phyloP scores from a whole-genome alignment of 257 asterid genomes.

The Primulina huaijiensis region DNA sequence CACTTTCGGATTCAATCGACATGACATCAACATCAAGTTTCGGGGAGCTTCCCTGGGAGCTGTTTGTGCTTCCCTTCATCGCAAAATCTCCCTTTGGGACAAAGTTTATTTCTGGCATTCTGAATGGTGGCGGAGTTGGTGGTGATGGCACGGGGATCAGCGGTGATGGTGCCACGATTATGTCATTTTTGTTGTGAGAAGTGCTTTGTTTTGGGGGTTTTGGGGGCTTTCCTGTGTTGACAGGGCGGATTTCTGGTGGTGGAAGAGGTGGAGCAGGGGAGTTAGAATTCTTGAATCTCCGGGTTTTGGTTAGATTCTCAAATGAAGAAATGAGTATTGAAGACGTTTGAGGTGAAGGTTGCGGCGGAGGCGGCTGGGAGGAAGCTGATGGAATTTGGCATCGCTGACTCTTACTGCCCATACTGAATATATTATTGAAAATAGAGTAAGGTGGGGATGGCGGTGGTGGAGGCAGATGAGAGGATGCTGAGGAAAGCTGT shows the following conservation, averaged over 20 bases:
- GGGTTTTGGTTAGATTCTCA: slow-evolving; percentile 58
- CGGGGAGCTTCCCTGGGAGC: slow-evolving; percentile 78
- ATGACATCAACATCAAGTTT: slow-evolving; percentile 43
- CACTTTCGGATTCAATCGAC: slow-evolving; percentile 52
- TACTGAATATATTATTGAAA: slow-evolving; percentile 60
- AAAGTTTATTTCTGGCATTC: slow-evolving; percentile 48
- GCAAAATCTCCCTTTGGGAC: slow-evolving; percentile 56
- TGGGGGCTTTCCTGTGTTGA: slow-evolving; percentile 51
- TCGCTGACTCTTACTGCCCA: slow-evolving; percentile 53
- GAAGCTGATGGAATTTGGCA: slow-evolving; percentile 35
- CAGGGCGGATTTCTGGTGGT: slow-evolving; percentile 23
- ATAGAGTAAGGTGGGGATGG: slow-evolving; percentile 65
- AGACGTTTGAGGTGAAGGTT: slow-evolving; percentile 51
- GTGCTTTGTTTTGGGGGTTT: slow-evolving; percentile 43
- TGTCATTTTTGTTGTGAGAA: slow-evolving; percentile 30
- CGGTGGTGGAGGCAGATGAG: slow-evolving; percentile 50
- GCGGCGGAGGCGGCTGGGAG: slow-evolving; percentile 56
- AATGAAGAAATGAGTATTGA: slow-evolving; percentile 56
- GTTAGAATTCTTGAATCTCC: slow-evolving; percentile 38
- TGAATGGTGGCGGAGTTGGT: slow-evolving; percentile 60
- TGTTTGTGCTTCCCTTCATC: slow-evolving; percentile 50
- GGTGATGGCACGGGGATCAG: slow-evolving; percentile 60
- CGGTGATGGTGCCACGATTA: slow-evolving; percentile 64
- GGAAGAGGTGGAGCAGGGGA: slow-evolving; percentile 20
- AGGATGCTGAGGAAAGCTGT: slow-evolving; percentile 42